A percentile compares a stretch with the other conserved stretches of the same genome.
Evolutionary conservation across 768 basidiomycete genomes (phyloP).

Genomic region (Termitomyces sp.): DNA sequence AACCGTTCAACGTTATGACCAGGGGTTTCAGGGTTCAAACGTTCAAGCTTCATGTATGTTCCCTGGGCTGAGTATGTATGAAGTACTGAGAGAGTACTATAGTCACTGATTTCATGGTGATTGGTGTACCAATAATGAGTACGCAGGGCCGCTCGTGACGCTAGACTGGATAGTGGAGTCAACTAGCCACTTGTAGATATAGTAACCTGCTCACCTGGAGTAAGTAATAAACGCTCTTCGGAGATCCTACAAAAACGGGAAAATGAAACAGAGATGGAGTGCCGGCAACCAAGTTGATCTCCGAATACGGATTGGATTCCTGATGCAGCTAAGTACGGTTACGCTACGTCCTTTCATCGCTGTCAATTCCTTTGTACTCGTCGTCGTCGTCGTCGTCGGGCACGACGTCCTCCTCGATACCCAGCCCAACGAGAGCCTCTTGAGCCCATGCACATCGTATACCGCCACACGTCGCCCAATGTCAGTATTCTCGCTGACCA

Average conservation of each 20-base stretch:
- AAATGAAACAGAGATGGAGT: neutral
- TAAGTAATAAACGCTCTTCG: neutral
- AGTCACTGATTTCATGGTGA: no score
- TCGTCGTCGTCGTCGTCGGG: conserved; percentile 10
- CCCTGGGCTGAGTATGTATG: no score
- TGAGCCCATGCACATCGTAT: conserved; percentile 12
- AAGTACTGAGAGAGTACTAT: no score
- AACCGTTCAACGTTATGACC: no score
- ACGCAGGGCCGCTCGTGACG: no score
- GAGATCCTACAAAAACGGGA: neutral
- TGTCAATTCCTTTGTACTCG: conserved; percentile 11
- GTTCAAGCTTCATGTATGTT: neutral
- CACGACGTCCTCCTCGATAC: neutral
- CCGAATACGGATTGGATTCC: neutral
- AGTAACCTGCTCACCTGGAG: neutral
- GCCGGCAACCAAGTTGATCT: conserved; percentile 3
- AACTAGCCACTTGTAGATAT: neutral
- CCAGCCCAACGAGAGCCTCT: neutral
- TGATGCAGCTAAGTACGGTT: neutral
- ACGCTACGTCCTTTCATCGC: conserved; percentile 4
- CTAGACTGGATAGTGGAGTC: neutral
- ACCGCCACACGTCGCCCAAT: conserved; percentile 5
- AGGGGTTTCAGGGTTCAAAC: no score
- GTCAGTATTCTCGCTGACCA: conserved; percentile 3
- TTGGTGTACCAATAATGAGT: no score